Base-by-base conservation (phyloP, 192 early-diverging fungal genomes). In the Coemansia sp. region DNA sequence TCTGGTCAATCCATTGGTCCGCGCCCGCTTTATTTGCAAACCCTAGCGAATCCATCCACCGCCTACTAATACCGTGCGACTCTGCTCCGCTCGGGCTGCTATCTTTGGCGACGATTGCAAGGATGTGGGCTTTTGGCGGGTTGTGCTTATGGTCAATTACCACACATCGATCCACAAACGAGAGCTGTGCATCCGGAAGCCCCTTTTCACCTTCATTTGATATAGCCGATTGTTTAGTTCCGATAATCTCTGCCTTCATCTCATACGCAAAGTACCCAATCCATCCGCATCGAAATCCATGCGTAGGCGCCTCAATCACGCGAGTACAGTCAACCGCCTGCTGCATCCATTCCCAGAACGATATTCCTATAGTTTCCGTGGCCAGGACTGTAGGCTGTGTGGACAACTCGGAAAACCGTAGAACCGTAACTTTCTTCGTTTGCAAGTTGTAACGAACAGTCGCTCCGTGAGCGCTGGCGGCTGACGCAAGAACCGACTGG, bases 201-300 rank as follows among this genome's bases (percentile, higher is more conserved):
- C 49, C 37, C 13, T 56, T 56, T 40, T 56, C 67, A 59, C 34
- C n/a, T 2, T n/a, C 40, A 23, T 8, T 9, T 9, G 5, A 1
- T 25, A 2, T 10, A 29, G 59, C n/a, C 15, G 6, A 18, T 16
- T 25, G 16, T 18, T 13, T 4, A 7, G 59, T 49, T 58, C 40
- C 52, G 6, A 31, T 10, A 15, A 59, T 46, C 68, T 97, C 96
- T 30, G 82, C 60, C 61, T 93, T 94, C 92, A 98, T 93, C 62
- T 95, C 96, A 72, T 98, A 98, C 0, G 92, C 94, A 81, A 96
- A 89, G 67, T 91, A 93, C 0, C 96, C 96, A 0, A 95, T 78
- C 76, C 95, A 82, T 0, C 96, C 96, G 55, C 93, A 87, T n/a
- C 84, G 73, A 60, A 97, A 97, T 42, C 72, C 82, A 55, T 86